These are phyloP conservation scores for Fusarium pseudocircinatum DNA, from an alignment of 2,329 filamentous ascomycete species.

Conservation along the genomic window DNA sequence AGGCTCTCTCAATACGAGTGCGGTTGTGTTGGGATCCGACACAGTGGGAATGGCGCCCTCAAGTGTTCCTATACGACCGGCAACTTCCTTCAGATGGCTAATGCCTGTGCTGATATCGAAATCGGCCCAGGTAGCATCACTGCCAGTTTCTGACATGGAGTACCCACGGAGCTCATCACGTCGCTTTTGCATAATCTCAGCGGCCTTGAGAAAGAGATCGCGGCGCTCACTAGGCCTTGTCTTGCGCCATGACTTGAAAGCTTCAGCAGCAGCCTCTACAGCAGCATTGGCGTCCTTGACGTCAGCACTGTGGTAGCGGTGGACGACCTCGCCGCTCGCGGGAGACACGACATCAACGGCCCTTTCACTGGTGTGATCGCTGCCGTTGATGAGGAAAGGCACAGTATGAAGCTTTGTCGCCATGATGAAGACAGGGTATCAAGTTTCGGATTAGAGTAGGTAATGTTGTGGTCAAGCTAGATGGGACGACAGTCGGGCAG, in stretches of 20 bases:
- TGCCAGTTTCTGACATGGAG: conserved; percentile 63
- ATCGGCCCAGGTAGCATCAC: conserved; percentile 49
- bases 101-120: conserved; percentile 52
- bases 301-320: conserved; percentile 65
- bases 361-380: conserved; percentile 55
- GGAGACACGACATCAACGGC: conserved; percentile 69
- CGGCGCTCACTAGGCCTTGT: conserved; percentile 69
- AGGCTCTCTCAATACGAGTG: conserved; percentile 77
- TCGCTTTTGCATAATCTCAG: conserved; percentile 69
- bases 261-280: conserved; percentile 65
- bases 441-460: background rate
- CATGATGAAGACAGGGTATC: conserved; percentile 20
- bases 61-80: conserved; percentile 53
- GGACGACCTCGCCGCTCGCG: conserved; percentile 60
- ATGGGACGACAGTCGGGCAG: background rate
- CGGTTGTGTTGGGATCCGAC: conserved; percentile 50
- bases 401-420: conserved; percentile 41
- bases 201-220: conserved; percentile 75
- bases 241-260: conserved; percentile 75
- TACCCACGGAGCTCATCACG: conserved; percentile 68
- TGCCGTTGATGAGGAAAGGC: conserved; percentile 56
- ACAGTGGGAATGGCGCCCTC: conserved; percentile 51
- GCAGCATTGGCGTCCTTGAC: conserved; percentile 65
- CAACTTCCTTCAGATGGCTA: conserved; percentile 55
- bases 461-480: background rate